Percentiles rank a stretch among this genome's conserved stretches.
Conservation (phyloP, 805 yeast genomes). For the Teunomyces gatunensis region DNA sequence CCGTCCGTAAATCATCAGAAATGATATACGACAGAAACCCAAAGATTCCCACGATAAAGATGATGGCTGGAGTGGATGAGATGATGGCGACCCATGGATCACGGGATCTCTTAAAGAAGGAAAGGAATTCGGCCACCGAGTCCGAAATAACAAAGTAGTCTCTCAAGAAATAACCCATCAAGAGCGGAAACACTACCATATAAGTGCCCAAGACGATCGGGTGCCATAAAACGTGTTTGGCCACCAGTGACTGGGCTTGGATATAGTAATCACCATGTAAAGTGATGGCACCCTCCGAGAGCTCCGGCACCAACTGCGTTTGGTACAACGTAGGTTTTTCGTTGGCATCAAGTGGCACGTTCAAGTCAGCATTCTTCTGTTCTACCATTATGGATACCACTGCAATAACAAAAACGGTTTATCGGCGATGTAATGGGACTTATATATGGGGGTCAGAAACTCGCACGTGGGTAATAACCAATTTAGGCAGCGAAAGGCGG, state of each 20-base stretch:
- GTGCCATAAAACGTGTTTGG: conserved; percentile 45
- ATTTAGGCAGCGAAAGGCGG: not conserved
- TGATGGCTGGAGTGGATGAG: conserved; percentile 37
- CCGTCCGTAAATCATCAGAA: conserved; percentile 47
- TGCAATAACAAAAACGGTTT: not conserved
- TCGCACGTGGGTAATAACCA: conserved; percentile 3
- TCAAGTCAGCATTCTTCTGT: conserved; percentile 53
- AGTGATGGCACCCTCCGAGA: conserved; percentile 57
- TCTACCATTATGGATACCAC: conserved; percentile 24
- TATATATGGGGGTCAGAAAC: not conserved
- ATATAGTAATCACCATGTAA: conserved; percentile 61
- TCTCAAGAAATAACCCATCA: conserved; percentile 20
- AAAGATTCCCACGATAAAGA: conserved; percentile 35
- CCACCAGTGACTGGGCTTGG: conserved; percentile 46
- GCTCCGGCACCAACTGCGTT: conserved; percentile 51
- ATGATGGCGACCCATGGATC: conserved; percentile 12
- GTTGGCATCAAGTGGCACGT: conserved; percentile 51
- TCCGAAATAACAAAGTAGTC: conserved; percentile 34
- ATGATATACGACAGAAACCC: conserved; percentile 39
- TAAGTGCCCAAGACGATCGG: conserved; percentile 22
- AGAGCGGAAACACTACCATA: conserved; percentile 15
- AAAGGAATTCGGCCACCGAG: conserved; percentile 25
- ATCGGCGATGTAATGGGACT: not conserved
- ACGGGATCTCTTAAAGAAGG: conserved; percentile 17
- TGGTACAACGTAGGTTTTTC: conserved; percentile 53